phyloP scores from a whole-genome alignment of 1,284 basidiomycete species.

The Cryptococcus sp. region DNA sequence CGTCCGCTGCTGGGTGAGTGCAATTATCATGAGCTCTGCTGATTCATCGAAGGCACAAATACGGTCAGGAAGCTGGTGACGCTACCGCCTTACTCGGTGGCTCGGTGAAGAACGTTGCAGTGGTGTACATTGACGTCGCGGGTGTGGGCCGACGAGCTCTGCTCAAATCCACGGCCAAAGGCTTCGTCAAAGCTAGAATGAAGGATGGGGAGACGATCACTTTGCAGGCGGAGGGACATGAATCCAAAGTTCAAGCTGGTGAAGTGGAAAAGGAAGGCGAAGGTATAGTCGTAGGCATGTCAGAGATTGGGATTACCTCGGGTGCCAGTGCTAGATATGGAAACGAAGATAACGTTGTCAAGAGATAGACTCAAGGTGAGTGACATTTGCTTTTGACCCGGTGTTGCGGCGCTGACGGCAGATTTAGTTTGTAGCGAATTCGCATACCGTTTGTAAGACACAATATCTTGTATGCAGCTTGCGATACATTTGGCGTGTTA shows the following conservation, averaged over 20 bases:
- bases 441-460: too few species aligned
- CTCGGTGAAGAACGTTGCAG: slow-evolving; percentile 65
- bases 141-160: slow-evolving; percentile 70
- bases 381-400: neutral
- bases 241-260: slow-evolving; percentile 69
- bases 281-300: slow-evolving; percentile 23
- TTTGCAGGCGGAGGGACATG: slow-evolving; percentile 36
- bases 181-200: slow-evolving; percentile 48
- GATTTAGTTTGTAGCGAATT: too few species aligned
- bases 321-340: neutral
- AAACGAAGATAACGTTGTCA: neutral
- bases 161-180: slow-evolving; percentile 58
- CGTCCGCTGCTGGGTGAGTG: slow-evolving; percentile 64
- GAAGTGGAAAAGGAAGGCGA: slow-evolving; percentile 14
- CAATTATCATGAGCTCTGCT: slow-evolving; percentile 15
- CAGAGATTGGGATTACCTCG: slow-evolving; percentile 7
- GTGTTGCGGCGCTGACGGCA: too few species aligned
- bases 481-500: too few species aligned
- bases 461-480: too few species aligned
- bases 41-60: slow-evolving; percentile 54
- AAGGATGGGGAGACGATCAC: slow-evolving; percentile 41
- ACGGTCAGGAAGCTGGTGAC: slow-evolving; percentile 66
- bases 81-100: slow-evolving; percentile 64
- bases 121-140: slow-evolving; percentile 73
- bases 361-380: neutral